Conservation (phyloP, 1,284 basidiomycete genomes). For the Ustilago trichophora region DNA sequence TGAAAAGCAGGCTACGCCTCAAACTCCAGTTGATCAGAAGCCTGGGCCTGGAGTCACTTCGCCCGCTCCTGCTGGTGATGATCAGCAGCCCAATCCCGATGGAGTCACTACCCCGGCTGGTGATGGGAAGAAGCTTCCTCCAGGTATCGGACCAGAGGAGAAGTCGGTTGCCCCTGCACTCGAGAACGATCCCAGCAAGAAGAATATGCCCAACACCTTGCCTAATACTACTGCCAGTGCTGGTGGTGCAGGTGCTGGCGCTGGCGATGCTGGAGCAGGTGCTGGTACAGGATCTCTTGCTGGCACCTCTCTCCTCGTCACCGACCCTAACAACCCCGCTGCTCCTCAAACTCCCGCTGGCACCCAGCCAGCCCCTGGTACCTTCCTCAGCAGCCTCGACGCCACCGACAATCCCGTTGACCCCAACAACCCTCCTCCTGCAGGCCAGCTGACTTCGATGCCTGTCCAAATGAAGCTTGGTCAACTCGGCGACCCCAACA, state of each 20-base stretch:
- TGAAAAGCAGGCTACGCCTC: too few relatives aligned
- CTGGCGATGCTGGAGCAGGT: too few relatives aligned
- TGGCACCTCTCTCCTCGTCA: background rate
- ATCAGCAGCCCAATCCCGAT: background rate
- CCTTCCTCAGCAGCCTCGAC: too few relatives aligned
- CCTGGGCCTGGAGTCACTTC: background rate
- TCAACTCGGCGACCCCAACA: background rate
- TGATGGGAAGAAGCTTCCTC: slow-evolving; percentile 1
- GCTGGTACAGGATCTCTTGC: background rate
- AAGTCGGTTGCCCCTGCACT: slow-evolving; percentile 14
- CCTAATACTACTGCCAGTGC: background rate
- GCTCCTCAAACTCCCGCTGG: background rate
- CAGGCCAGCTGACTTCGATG: background rate
- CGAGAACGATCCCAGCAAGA: slow-evolving; percentile 8
- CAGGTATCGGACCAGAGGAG: slow-evolving; percentile 8
- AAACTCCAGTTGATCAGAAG: background rate
- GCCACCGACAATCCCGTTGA: too few relatives aligned
- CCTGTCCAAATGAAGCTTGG: background rate
- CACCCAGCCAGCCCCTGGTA: background rate
- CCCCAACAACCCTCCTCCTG: too few relatives aligned
- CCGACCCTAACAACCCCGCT: background rate
- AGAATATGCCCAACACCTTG: slow-evolving; percentile 14
- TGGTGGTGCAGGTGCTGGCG: background rate
- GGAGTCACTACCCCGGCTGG: too few relatives aligned
- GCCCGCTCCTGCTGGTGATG: background rate